These are phyloP conservation scores for Odonthalia washingtoniensis DNA, from an alignment of 31 red algal species.

Conservation along the genomic window DNA sequence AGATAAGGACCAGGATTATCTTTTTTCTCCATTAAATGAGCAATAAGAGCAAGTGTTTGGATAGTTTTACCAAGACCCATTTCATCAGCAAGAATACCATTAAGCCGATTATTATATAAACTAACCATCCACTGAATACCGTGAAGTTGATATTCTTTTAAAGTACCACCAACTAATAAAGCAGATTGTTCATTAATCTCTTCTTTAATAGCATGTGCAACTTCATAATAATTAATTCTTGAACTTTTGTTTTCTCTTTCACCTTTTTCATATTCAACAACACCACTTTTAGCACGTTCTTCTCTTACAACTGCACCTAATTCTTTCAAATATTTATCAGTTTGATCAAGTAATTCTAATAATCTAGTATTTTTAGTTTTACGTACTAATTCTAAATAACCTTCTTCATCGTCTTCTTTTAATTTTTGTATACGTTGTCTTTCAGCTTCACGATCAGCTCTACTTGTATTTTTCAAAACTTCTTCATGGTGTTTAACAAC, in stretches of 20 bases:
- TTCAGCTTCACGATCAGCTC: conserved; percentile 88
- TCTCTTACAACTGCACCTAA: conserved; percentile 81
- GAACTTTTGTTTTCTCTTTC: conserved; percentile 46
- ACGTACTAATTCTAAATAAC: conserved; percentile 88
- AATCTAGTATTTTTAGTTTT: conserved; percentile 94
- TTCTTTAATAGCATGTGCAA: conserved; percentile 92
- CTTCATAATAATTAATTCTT: conserved; percentile 79
- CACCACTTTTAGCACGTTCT: conserved; percentile 60
- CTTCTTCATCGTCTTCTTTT: conserved; percentile 94
- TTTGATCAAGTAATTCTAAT: conserved; percentile 83
- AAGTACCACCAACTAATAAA: conserved; percentile 80
- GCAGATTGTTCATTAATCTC: conserved; percentile 74
- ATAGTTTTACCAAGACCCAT: conserved; percentile 99
- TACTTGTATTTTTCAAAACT: conserved; percentile 55
- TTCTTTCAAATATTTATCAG: conserved; percentile 90
- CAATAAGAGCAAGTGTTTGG: conserved; percentile 93
- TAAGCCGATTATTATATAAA: conserved; percentile 94
- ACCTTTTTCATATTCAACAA: conserved; percentile 69
- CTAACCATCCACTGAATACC: conserved; percentile 99
- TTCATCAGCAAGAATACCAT: conserved; percentile 98
- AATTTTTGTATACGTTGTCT: conserved; percentile 87
- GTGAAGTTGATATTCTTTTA: conserved; percentile 97
- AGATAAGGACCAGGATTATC: conserved; percentile 92
- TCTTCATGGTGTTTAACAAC: conserved; percentile 89
- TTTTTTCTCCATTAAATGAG: conserved; percentile 94